Evolutionary conservation across 164 flowering plant species (phyloP).

Genomic region (Vitis rupestris): DNA sequence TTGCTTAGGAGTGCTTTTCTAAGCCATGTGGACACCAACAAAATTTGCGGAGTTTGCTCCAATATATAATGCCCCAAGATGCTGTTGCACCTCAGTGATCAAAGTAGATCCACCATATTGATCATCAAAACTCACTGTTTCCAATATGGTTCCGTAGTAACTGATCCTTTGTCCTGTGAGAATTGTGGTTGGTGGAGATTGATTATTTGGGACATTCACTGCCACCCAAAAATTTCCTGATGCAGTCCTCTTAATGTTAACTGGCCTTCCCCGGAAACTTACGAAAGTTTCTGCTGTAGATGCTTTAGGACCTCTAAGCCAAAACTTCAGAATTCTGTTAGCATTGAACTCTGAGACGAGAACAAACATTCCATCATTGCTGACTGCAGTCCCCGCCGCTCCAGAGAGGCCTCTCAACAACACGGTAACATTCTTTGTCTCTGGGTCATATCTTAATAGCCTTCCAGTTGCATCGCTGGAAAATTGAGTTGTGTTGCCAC

Average conservation of each 20-base stretch:
- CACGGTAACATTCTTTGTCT: constrained; percentile 18
- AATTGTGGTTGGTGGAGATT: not conserved
- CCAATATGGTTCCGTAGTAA: not conserved
- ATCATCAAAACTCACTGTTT: not conserved
- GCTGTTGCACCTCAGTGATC: constrained; percentile 7
- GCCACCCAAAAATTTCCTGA: constrained; percentile 31
- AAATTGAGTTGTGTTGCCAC: no score
- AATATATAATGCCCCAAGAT: no score
- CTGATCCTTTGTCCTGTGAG: not conserved
- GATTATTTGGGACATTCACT: not conserved
- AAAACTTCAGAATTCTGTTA: constrained; percentile 8
- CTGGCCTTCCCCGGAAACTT: constrained; percentile 13
- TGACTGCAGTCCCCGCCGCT: constrained; percentile 30
- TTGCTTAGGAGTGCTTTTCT: no score
- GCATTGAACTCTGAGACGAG: constrained; percentile 21
- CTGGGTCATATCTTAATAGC: constrained; percentile 24
- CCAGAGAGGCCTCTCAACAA: constrained; percentile 21
- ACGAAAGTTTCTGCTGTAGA: constrained; percentile 11
- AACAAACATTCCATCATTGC: constrained; percentile 21
- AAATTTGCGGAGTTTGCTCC: no score
- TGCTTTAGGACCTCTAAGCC: constrained; percentile 24
- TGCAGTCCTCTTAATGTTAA: constrained; percentile 18
- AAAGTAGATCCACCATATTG: not conserved
- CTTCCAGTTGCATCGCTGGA: constrained; percentile 17
- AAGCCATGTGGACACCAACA: no score